Conservation (phyloP, 306 rosid species). For the Medicago truncatula region DNA sequence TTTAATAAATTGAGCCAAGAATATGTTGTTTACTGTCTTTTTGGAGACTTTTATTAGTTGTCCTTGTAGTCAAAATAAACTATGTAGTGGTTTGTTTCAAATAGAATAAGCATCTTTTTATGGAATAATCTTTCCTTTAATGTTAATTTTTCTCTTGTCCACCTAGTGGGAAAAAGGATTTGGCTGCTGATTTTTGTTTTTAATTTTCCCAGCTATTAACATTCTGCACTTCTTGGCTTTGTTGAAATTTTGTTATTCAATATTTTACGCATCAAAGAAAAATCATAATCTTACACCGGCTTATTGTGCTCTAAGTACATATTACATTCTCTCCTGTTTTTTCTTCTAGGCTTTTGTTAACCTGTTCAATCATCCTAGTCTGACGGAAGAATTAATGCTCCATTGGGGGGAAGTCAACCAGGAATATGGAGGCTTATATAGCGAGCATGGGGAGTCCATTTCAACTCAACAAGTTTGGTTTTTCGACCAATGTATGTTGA, state of each 20-base stretch:
- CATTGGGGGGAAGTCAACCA: conserved; percentile 81
- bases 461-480: conserved; percentile 65
- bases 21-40: conserved; percentile 1
- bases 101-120: conserved; percentile 19
- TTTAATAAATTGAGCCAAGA: conserved; percentile 9
- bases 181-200: conserved; percentile 7
- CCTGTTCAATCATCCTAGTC: conserved; percentile 45
- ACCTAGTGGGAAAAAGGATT: background rate
- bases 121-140: background rate
- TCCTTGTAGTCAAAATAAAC: conserved; percentile 21
- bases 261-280: background rate
- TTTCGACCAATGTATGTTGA: conserved; percentile 78
- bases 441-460: no score
- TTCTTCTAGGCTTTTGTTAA: conserved; percentile 56
- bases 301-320: conserved; percentile 17
- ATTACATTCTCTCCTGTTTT: conserved; percentile 25
- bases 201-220: conserved; percentile 11
- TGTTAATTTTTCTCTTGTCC: conserved; percentile 14
- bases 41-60: conserved; percentile 20
- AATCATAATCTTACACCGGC: conserved; percentile 17
- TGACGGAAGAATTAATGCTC: conserved; percentile 62
- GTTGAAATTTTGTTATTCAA: conserved; percentile 18
- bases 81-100: conserved; percentile 26
- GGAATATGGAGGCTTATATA: conserved; percentile 68
- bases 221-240: conserved; percentile 17